These are phyloP conservation scores for Suillus brevipes DNA, from an alignment of 768 basidiomycete species.

Conservation along the genomic window DNA sequence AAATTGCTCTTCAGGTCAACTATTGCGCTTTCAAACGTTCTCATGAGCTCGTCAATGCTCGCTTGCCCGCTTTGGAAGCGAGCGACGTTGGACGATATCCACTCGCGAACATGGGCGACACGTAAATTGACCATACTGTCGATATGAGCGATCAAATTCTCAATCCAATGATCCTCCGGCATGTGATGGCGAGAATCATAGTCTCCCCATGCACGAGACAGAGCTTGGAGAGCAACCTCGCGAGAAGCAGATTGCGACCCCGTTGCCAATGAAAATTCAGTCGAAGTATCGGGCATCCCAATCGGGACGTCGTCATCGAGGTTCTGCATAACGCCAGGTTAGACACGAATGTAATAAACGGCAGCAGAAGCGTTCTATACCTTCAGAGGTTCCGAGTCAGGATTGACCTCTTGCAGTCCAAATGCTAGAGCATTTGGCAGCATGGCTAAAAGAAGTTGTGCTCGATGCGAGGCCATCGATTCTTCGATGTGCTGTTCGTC, in stretches of 20 bases:
- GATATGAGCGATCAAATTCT: conserved; percentile 39
- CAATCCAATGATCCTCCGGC: conserved; percentile 45
- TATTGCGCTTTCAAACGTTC: background rate
- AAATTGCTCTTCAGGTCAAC: background rate
- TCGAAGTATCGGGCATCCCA: conserved; percentile 37
- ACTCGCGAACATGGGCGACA: conserved; percentile 47
- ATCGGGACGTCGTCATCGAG: conserved; percentile 49
- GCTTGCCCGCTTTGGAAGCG: conserved; percentile 48
- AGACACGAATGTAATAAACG: background rate
- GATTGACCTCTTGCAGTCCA: conserved; percentile 47
- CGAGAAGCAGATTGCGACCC: conserved; percentile 17
- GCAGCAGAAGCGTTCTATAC: conserved; percentile 28
- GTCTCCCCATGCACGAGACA: conserved; percentile 32
- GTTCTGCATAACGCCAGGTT: conserved; percentile 37
- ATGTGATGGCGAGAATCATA: conserved; percentile 33
- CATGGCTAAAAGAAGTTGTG: conserved; percentile 40
- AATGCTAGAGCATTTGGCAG: conserved; percentile 49
- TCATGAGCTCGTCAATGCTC: conserved; percentile 42
- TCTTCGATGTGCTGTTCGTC: conserved; percentile 30
- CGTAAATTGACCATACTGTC: conserved; percentile 42
- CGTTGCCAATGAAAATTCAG: conserved; percentile 36
- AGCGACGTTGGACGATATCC: conserved; percentile 50
- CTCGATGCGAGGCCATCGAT: conserved; percentile 50
- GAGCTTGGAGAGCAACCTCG: conserved; percentile 15
- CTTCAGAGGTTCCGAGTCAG: conserved; percentile 51